Conservation (phyloP, 148 eudicot genomes). For the Euryodendron excelsum region DNA sequence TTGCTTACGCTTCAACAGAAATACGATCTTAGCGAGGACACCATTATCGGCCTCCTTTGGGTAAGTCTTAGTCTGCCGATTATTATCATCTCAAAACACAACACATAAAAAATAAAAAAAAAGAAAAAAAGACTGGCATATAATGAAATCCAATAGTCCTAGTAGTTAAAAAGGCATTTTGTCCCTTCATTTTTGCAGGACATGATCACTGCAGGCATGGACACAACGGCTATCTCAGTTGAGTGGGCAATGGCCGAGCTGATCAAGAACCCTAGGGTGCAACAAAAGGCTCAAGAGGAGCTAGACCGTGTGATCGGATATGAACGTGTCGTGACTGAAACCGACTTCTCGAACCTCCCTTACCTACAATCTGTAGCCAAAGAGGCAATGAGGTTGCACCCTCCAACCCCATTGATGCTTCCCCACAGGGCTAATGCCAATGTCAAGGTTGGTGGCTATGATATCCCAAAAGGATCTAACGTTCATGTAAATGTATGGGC, state of each 20-base stretch:
- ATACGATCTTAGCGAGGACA: constrained; percentile 75
- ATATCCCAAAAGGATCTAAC: constrained; percentile 65
- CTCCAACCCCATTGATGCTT: constrained; percentile 82
- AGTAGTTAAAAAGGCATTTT: no score
- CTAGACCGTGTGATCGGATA: constrained; percentile 63
- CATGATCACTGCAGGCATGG: constrained; percentile 86
- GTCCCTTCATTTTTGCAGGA: constrained; percentile 37
- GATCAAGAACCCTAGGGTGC: constrained; percentile 68
- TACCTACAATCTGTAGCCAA: constrained; percentile 69
- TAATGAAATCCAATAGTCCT: no score
- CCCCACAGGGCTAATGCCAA: constrained; percentile 68
- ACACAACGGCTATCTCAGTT: constrained; percentile 65
- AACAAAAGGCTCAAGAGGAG: constrained; percentile 83
- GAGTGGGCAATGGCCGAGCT: constrained; percentile 89
- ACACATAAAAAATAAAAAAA: no score
- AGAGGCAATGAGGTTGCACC: constrained; percentile 74
- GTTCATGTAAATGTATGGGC: constrained; percentile 80
- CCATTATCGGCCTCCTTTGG: constrained; percentile 76
- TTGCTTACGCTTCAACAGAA: constrained; percentile 60
- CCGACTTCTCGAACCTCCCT: constrained; percentile 68
- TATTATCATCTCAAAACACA: no score
- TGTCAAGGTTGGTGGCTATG: constrained; percentile 76
- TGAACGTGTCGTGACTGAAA: constrained; percentile 65
- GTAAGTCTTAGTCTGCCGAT: constrained; percentile 26
- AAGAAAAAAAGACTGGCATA: no score